Percentiles rank a stretch among this genome's conserved stretches.
phyloP scores from a whole-genome alignment of 2,329 filamentous ascomycete species.

The Alternaria rosae region DNA sequence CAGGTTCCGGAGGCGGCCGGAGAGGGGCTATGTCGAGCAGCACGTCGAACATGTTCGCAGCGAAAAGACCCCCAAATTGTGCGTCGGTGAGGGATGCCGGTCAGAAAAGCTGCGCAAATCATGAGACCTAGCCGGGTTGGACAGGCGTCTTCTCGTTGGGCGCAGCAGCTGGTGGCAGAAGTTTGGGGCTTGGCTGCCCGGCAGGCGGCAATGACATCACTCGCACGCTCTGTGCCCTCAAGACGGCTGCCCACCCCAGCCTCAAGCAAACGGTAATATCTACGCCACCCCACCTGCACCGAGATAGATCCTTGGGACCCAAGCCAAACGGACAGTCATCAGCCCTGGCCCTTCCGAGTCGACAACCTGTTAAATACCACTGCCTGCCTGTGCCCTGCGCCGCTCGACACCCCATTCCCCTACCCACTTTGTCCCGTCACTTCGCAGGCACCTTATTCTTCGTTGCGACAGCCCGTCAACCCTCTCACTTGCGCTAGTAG shows the following conservation, averaged over 20 bases:
- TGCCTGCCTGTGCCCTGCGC: constrained; percentile 25
- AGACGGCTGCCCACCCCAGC: constrained; percentile 23
- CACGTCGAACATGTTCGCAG: constrained; percentile 14
- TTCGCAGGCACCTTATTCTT: constrained; percentile 36
- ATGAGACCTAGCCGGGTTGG: constrained; percentile 7
- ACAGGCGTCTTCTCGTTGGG: constrained; percentile 15
- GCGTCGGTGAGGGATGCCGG: constrained; percentile 14
- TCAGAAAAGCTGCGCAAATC: constrained; percentile 17
- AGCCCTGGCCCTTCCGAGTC: constrained; percentile 16
- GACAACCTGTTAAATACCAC: constrained; percentile 29
- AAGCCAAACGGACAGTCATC: constrained; percentile 31
- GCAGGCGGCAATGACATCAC: constrained; percentile 19
- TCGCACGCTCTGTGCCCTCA: constrained; percentile 5
- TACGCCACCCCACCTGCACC: constrained; percentile 27
- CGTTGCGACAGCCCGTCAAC: constrained; percentile 29
- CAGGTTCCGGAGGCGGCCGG: constrained; percentile 7
- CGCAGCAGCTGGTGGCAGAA: constrained; percentile 11
- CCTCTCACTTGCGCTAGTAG: constrained; percentile 21
- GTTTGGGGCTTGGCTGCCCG: constrained; percentile 9
- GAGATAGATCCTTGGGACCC: constrained; percentile 20
- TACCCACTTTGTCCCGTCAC: constrained; percentile 31
- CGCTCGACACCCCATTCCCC: constrained; percentile 17
- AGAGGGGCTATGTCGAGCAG: constrained; percentile 15
- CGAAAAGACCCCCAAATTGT: background rate
- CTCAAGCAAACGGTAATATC: constrained; percentile 26